Conservation (phyloP, 257 asterid species). For the Plantago major region DNA sequence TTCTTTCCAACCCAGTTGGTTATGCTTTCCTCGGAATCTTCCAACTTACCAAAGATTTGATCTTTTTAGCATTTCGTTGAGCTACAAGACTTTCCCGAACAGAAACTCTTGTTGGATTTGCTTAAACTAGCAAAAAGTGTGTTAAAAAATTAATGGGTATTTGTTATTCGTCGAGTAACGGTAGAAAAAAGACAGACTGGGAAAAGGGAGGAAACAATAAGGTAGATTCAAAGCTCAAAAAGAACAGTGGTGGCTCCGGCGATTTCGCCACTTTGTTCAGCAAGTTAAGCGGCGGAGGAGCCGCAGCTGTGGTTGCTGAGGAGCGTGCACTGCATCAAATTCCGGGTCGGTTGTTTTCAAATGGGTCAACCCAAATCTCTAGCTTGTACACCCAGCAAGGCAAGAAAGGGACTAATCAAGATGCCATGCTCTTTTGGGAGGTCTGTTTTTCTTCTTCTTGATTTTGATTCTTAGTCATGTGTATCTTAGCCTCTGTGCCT, state of each 20-base stretch:
- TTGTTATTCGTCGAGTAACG: slow-evolving; percentile 58
- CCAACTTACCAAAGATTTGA: slow-evolving; percentile 14
- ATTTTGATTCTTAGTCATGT: neutral
- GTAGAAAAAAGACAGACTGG: slow-evolving; percentile 44
- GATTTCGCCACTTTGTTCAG: slow-evolving; percentile 63
- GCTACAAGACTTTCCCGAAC: slow-evolving; percentile 7
- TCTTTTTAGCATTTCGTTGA: neutral
- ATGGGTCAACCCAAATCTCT: slow-evolving; percentile 61
- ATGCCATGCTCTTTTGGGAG: slow-evolving; percentile 99
- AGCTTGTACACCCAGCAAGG: slow-evolving; percentile 93
- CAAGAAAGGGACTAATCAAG: slow-evolving; percentile 94
- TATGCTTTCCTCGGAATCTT: slow-evolving; percentile 1
- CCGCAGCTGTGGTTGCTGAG: slow-evolving; percentile 46
- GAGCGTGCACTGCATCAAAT: slow-evolving; percentile 71
- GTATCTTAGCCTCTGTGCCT: no score
- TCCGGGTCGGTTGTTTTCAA: slow-evolving; percentile 71
- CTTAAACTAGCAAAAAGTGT: neutral
- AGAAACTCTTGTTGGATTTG: neutral
- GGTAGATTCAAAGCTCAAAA: slow-evolving; percentile 46
- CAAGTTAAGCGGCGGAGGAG: slow-evolving; percentile 60
- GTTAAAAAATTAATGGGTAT: slow-evolving; percentile 59
- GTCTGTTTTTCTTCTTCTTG: slow-evolving; percentile 30
- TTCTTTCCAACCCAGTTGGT: slow-evolving; percentile 18
- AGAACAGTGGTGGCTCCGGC: slow-evolving; percentile 42
- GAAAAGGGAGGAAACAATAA: slow-evolving; percentile 25